phyloP scores from a whole-genome alignment of 2,329 filamentous ascomycete genomes.

The Fusarium miscanthi region DNA sequence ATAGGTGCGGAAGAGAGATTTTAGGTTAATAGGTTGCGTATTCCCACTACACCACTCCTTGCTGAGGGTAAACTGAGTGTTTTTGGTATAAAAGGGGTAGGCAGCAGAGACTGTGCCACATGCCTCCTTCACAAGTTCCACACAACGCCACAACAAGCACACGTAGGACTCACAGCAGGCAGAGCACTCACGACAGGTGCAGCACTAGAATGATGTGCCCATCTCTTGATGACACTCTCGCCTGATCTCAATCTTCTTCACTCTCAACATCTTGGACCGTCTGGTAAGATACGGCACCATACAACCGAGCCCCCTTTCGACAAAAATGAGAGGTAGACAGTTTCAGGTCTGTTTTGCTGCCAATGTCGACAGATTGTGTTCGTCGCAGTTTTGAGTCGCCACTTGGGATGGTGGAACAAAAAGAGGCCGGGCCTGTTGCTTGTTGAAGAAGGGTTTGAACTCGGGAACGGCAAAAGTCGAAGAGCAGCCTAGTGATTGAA shows the following conservation, averaged over 20 bases:
- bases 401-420: neutral
- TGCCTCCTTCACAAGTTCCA: neutral
- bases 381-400: neutral
- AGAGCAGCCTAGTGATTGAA: neutral
- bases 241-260: neutral
- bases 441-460: neutral
- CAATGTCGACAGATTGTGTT: no score
- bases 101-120: neutral
- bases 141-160: neutral
- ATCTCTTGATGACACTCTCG: neutral
- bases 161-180: neutral
- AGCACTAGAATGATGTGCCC: neutral
- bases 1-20: neutral
- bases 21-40: neutral
- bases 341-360: neutral
- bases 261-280: neutral
- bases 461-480: neutral
- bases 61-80: neutral
- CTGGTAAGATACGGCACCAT: no score
- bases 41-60: slow-evolving; percentile 3
- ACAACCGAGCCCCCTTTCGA: neutral
- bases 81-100: neutral
- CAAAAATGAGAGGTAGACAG: neutral
- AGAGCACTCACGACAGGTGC: neutral
- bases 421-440: neutral